Conservation (phyloP, 768 basidiomycete species). For the Termitomyces sp. region DNA sequence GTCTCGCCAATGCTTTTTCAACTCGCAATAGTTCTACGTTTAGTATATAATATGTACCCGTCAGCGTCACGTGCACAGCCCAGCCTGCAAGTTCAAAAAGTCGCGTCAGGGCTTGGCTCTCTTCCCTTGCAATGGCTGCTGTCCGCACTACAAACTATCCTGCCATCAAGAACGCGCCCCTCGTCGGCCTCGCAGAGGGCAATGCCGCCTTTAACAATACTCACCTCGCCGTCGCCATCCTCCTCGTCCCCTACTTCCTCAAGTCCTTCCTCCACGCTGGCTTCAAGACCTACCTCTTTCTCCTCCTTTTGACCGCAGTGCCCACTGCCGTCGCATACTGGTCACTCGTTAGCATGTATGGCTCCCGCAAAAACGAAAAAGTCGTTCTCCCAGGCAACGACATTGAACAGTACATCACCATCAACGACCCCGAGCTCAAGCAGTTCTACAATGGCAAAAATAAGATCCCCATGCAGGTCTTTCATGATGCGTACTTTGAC, state of each 20-base stretch:
- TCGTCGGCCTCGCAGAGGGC: constrained; percentile 80
- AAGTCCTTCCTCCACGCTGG: constrained; percentile 81
- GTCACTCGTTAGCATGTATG: constrained; percentile 81
- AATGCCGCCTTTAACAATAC: constrained; percentile 80
- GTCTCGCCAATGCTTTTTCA: no score
- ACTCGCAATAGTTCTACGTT: no score
- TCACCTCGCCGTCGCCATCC: constrained; percentile 72
- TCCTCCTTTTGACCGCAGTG: constrained; percentile 67
- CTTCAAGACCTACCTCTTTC: constrained; percentile 81
- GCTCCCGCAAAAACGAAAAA: constrained; percentile 80
- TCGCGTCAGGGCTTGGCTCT: background rate
- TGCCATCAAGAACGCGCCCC: constrained; percentile 76
- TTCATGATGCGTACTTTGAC: constrained; percentile 97
- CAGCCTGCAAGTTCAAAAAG: background rate
- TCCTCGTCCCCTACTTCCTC: constrained; percentile 80
- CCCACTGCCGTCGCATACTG: constrained; percentile 88
- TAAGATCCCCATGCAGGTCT: constrained; percentile 97
- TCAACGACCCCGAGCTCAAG: constrained; percentile 82
- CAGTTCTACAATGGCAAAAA: constrained; percentile 74
- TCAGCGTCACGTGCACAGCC: no score
- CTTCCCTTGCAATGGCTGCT: background rate
- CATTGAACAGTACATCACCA: constrained; percentile 86
- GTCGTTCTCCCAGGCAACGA: constrained; percentile 79
- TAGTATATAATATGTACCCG: no score
- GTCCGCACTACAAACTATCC: background rate